Evolutionary conservation across 805 yeast genomes (phyloP), one percentile per base, ranked within the genome.

Genomic region (Cyberlindnera japonica): DNA sequence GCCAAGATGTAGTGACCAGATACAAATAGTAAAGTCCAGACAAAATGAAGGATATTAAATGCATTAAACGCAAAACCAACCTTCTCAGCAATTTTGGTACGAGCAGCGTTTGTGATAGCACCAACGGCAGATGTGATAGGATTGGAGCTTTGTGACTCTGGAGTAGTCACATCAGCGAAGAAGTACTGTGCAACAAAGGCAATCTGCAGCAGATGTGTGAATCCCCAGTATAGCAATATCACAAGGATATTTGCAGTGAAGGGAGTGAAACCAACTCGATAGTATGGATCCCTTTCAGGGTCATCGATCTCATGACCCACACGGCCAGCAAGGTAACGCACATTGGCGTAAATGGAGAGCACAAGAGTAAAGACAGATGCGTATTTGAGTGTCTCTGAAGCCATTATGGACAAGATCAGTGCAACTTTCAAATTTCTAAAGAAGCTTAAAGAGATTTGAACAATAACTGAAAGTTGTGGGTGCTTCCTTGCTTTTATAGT

Each of bases 21-120:
- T 12, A 75, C 72, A 60, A 85, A 84, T 44, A 78, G 67, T 45
- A 71, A 58, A 14, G 76, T 63, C 95, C 95, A 86, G 37, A 72
- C 51, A 50, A 79, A 77, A 33, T 74, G 74, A 36, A 77, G 53
- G 25, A 78, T 38, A 61, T 85, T 84, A 67, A 80, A 83, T 14
- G 71, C 46, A 15, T 77, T 69, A 55, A 83, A 81, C 63, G 81
- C 86, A 61, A 74, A 71, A 16, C 80, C 82, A 14, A 81, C 74
- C 24, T 60, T 47, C 10, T 41, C 25, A 4, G 54, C 49, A 17
- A 38, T 33, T 31, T 62, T 57, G 34, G 57, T 51, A 40, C 51
- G 48, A 10, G 34, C 15, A 5, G 40, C 40, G 13, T 45, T 50
- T 21, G 43, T 48, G 27, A 40, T 41, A 21, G 55, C 48, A 33